A percentile compares a stretch with the other conserved stretches of the same genome.
Evolutionary conservation across 2,329 filamentous ascomycete genomes (phyloP).

Genomic region (Aureobasidium vineae): DNA sequence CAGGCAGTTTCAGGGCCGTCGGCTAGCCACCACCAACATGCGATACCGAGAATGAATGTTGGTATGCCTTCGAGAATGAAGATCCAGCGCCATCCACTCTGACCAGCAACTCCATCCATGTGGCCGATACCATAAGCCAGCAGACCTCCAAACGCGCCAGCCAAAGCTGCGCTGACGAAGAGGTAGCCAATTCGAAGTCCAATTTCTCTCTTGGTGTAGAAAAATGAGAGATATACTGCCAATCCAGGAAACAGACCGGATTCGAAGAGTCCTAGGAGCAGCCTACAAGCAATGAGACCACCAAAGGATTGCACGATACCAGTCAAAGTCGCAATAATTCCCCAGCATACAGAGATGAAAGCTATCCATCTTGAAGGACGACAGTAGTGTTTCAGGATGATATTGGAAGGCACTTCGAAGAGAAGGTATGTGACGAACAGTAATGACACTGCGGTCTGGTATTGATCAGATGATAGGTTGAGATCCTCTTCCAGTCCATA

Average conservation of each 20-base stretch:
- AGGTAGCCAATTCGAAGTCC: conserved; percentile 71
- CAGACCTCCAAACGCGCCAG: conserved; percentile 69
- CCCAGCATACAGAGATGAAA: conserved; percentile 60
- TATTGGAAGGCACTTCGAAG: conserved; percentile 47
- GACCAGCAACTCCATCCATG: conserved; percentile 65
- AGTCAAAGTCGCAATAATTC: conserved; percentile 65
- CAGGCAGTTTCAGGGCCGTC: conserved; percentile 65
- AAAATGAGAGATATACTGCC: conserved; percentile 66
- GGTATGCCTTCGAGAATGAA: conserved; percentile 58
- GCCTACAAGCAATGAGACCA: conserved; percentile 63
- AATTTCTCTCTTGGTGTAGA: conserved; percentile 73
- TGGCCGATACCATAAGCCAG: conserved; percentile 71
- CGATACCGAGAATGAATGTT: conserved; percentile 55
- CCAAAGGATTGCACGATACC: conserved; percentile 66
- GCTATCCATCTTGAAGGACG: conserved; percentile 49
- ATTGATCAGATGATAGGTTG: conserved; percentile 61
- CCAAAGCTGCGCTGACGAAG: conserved; percentile 67
- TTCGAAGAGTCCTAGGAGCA: conserved; percentile 68
- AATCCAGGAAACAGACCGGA: conserved; percentile 69
- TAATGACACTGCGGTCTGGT: conserved; percentile 55
- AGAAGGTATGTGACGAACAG: conserved; percentile 49
- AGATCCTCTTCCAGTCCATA: conserved; percentile 64
- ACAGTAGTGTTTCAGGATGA: conserved; percentile 48
- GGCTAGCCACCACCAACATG: conserved; percentile 58
- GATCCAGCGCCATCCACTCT: conserved; percentile 70